Conservation (phyloP, 148 eudicot species). For the Chenopodium berlandieri region DNA sequence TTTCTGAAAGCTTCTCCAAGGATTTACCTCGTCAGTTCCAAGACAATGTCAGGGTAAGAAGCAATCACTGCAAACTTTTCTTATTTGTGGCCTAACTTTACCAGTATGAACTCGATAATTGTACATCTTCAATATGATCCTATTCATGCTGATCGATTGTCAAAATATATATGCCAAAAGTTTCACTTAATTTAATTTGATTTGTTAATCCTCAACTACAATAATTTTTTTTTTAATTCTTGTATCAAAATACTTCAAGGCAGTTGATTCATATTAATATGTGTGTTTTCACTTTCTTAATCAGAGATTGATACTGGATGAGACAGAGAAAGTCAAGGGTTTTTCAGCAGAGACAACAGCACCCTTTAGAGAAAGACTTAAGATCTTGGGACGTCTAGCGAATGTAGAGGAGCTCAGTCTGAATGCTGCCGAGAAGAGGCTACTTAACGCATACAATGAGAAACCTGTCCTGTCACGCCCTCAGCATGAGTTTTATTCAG, state of each 20-base stretch:
- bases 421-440: slow-evolving; percentile 70
- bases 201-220: neutral
- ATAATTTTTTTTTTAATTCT: neutral
- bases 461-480: slow-evolving; percentile 98
- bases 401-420: slow-evolving; percentile 71
- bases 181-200: neutral
- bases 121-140: neutral
- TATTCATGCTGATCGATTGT: neutral
- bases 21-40: slow-evolving; percentile 77
- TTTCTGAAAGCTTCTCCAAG: slow-evolving; percentile 67
- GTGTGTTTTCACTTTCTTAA: slow-evolving; percentile 3
- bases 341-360: slow-evolving; percentile 61
- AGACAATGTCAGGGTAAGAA: slow-evolving; percentile 72
- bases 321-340: slow-evolving; percentile 67
- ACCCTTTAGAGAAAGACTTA: slow-evolving; percentile 79
- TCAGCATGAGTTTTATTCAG: slow-evolving; percentile 85
- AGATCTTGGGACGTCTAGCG: slow-evolving; percentile 73
- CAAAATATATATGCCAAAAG: neutral
- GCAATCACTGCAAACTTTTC: neutral
- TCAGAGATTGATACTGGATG: slow-evolving; percentile 81
- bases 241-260: neutral
- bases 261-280: neutral
- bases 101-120: neutral
- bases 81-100: neutral
- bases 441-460: slow-evolving; percentile 84